These are phyloP conservation scores for Nigrospora sphaerica DNA, from an alignment of 2,329 filamentous ascomycete species.

Conservation along the genomic window DNA sequence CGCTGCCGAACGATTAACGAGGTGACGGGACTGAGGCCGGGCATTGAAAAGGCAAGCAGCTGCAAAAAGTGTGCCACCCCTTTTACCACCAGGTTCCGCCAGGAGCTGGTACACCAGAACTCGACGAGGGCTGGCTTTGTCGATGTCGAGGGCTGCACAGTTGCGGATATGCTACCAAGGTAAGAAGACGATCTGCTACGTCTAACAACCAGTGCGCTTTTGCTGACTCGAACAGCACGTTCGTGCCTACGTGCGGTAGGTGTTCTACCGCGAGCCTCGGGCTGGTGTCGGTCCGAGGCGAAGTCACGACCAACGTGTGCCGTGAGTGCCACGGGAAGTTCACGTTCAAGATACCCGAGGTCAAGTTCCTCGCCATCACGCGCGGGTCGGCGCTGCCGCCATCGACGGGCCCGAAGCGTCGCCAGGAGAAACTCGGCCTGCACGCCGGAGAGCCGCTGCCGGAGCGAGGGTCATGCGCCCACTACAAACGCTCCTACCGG, in stretches of 20 bases:
- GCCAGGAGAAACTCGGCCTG: conserved; percentile 48
- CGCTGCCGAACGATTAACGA: conserved; percentile 71
- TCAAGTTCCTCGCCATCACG: conserved; percentile 70
- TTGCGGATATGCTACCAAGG: conserved; percentile 69
- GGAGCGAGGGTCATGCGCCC: conserved; percentile 43
- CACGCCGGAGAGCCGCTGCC: conserved; percentile 51
- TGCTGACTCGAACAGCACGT: conserved; percentile 45
- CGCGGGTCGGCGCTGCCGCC: conserved; percentile 37
- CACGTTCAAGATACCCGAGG: conserved; percentile 69
- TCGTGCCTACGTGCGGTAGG: conserved; percentile 68
- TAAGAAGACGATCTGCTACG: conserved; percentile 17
- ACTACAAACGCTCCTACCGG: conserved; percentile 52
- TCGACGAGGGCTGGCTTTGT: conserved; percentile 73
- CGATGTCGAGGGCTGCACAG: conserved; percentile 66
- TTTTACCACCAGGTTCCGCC: conserved; percentile 50
- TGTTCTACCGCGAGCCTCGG: conserved; percentile 67
- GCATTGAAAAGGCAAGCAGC: conserved; percentile 38
- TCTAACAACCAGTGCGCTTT: not conserved
- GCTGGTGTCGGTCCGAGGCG: conserved; percentile 66
- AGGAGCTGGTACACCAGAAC: conserved; percentile 65
- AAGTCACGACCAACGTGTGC: conserved; percentile 67
- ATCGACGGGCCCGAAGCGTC: conserved; percentile 32
- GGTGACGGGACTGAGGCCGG: conserved; percentile 56
- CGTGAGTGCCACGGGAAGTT: conserved; percentile 74
- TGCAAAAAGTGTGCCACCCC: conserved; percentile 54